These are phyloP conservation scores for Solanum arcanum DNA, from an alignment of 257 asterid species.

Conservation along the genomic window DNA sequence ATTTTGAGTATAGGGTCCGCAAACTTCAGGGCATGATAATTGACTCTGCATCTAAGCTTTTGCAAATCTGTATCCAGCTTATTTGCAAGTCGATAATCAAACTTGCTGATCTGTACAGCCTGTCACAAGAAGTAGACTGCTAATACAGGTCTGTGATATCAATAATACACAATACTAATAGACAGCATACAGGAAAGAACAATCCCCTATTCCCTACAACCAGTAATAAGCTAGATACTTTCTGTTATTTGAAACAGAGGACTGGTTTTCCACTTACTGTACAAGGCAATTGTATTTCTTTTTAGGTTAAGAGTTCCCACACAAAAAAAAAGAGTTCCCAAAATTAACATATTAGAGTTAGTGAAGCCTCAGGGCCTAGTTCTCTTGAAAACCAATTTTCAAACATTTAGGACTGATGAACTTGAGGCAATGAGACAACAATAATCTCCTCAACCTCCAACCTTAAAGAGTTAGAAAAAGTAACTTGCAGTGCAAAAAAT, in stretches of 20 bases:
- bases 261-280: not conserved
- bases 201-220: not conserved
- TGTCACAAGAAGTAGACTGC: conserved; percentile 24
- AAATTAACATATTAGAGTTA: not conserved
- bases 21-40: conserved; percentile 91
- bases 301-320: not conserved
- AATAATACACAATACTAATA: not conserved
- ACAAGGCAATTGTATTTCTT: not conserved
- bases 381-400: not conserved
- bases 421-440: not conserved
- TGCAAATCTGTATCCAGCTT: conserved; percentile 66
- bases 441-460: not conserved
- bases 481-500: not conserved
- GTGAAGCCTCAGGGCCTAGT: not conserved
- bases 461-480: not conserved
- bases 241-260: not conserved
- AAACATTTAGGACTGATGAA: not conserved
- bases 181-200: not conserved
- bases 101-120: conserved; percentile 91
- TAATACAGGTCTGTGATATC: not conserved
- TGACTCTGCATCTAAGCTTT: conserved; percentile 93
- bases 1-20: conserved; percentile 64
- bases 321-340: not conserved
- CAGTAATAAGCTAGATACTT: not conserved
- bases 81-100: conserved; percentile 92